Evolutionary conservation across 345 rosid species (phyloP).

Genomic region (Angophora floribunda): DNA sequence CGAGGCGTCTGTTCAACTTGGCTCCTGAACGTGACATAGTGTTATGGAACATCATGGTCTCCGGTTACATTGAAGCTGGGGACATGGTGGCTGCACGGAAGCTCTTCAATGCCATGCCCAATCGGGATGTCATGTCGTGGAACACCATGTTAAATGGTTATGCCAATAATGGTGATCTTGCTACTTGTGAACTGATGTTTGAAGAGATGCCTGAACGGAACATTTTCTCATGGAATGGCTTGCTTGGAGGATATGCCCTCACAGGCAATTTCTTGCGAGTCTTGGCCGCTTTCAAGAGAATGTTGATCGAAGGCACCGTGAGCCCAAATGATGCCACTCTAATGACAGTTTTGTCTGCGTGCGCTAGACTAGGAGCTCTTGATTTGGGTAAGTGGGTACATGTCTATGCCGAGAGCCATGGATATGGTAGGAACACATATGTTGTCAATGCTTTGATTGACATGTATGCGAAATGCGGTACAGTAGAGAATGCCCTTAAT

Average conservation of each 20-base stretch:
- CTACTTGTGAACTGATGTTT: slow-evolving; percentile 42
- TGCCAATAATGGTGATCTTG: slow-evolving; percentile 41
- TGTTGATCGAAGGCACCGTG: slow-evolving; percentile 39
- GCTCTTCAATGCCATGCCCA: slow-evolving; percentile 62
- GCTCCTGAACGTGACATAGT: slow-evolving; percentile 69
- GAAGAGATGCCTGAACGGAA: slow-evolving; percentile 64
- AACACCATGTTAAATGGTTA: slow-evolving; percentile 65
- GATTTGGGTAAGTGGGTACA: slow-evolving; percentile 71
- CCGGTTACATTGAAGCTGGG: slow-evolving; percentile 54
- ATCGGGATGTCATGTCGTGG: slow-evolving; percentile 79
- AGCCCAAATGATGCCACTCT: slow-evolving; percentile 69
- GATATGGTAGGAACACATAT: slow-evolving; percentile 44
- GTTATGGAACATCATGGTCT: slow-evolving; percentile 70
- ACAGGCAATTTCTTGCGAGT: slow-evolving; percentile 33
- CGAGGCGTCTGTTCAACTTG: slow-evolving; percentile 53
- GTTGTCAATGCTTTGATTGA: slow-evolving; percentile 73
- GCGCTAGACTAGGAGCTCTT: slow-evolving; percentile 81
- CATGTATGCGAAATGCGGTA: slow-evolving; percentile 82
- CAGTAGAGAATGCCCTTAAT: slow-evolving; percentile 39
- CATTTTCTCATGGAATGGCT: slow-evolving; percentile 73
- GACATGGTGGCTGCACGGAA: slow-evolving; percentile 48
- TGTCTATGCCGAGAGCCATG: slow-evolving; percentile 34
- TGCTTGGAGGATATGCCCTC: slow-evolving; percentile 53
- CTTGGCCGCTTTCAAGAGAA: slow-evolving; percentile 46
- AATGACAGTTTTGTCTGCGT: slow-evolving; percentile 58